Evolutionary conservation across 352 stramenopile species (phyloP).

Genomic region (Phytopythium montanum): DNA sequence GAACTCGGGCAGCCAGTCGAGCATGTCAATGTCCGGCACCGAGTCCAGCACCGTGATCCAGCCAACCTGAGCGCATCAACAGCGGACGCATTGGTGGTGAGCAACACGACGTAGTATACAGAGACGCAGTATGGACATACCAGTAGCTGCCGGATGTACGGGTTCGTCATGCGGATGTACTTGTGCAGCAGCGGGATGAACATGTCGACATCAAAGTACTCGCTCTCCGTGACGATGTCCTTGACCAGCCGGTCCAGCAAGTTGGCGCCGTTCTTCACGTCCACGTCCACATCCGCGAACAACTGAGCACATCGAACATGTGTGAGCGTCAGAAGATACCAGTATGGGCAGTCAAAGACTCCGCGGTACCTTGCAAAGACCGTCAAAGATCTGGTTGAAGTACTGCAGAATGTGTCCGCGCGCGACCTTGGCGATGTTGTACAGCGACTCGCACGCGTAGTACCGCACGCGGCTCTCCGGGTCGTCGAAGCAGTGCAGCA

Average conservation of each 20-base stretch:
- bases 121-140: slow-evolving; percentile 26
- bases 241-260: slow-evolving; percentile 93
- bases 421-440: slow-evolving; percentile 99
- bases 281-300: slow-evolving; percentile 98
- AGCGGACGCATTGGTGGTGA: background rate
- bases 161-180: slow-evolving; percentile 98
- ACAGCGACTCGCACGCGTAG: slow-evolving; percentile 99
- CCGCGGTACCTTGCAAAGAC: slow-evolving; percentile 62
- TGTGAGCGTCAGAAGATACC: background rate
- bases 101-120: background rate
- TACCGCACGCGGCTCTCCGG: slow-evolving; percentile 97
- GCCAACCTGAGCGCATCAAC: slow-evolving; percentile 43
- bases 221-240: slow-evolving; percentile 98
- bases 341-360: too few species aligned
- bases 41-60: slow-evolving; percentile 99
- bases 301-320: slow-evolving; percentile 67
- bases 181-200: slow-evolving; percentile 99
- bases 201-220: slow-evolving; percentile 98
- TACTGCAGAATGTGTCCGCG: slow-evolving; percentile 94
- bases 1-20: slow-evolving; percentile 97
- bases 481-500: slow-evolving; percentile 99
- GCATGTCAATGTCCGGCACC: slow-evolving; percentile 99
- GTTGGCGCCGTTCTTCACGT: slow-evolving; percentile 98
- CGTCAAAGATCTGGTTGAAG: slow-evolving; percentile 99
- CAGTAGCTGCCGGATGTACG: slow-evolving; percentile 98